These are phyloP conservation scores for Chenopodium quinoa DNA, from an alignment of 148 eudicot genomes.

Conservation along the genomic window DNA sequence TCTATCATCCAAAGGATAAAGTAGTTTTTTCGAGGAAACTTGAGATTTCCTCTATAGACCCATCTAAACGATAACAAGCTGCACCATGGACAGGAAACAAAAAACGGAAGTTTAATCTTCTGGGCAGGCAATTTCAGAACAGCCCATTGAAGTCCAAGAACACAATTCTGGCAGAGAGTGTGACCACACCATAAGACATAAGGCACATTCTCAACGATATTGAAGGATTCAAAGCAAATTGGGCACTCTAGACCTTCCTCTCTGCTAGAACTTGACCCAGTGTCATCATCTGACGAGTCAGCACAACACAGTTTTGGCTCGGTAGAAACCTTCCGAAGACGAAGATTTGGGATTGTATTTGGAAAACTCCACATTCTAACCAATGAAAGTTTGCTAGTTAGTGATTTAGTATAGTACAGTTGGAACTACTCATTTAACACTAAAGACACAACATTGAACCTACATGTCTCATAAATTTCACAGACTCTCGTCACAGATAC, in stretches of 20 bases:
- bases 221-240: constrained; percentile 65
- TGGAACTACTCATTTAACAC: not conserved
- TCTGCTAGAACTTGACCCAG: constrained; percentile 46
- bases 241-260: constrained; percentile 82
- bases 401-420: not conserved
- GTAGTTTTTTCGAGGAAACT: constrained; percentile 69
- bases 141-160: constrained; percentile 59
- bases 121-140: constrained; percentile 48
- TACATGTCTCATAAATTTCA: not conserved
- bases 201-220: constrained; percentile 58
- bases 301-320: constrained; percentile 38
- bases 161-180: constrained; percentile 70
- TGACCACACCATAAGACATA: constrained; percentile 84
- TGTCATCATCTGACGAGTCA: constrained; percentile 68
- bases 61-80: constrained; percentile 47
- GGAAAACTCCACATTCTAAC: constrained; percentile 50
- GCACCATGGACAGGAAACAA: constrained; percentile 83
- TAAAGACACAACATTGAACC: not conserved
- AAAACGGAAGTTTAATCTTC: constrained; percentile 56
- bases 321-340: constrained; percentile 37
- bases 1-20: constrained; percentile 86
- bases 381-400: not conserved
- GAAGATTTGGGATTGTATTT: constrained; percentile 36
- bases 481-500: not conserved
- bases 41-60: constrained; percentile 55